Evolutionary conservation across 192 early-diverging fungal species (phyloP), one percentile per base, ranked within the genome.

Genomic region (Coemansia sp.): DNA sequence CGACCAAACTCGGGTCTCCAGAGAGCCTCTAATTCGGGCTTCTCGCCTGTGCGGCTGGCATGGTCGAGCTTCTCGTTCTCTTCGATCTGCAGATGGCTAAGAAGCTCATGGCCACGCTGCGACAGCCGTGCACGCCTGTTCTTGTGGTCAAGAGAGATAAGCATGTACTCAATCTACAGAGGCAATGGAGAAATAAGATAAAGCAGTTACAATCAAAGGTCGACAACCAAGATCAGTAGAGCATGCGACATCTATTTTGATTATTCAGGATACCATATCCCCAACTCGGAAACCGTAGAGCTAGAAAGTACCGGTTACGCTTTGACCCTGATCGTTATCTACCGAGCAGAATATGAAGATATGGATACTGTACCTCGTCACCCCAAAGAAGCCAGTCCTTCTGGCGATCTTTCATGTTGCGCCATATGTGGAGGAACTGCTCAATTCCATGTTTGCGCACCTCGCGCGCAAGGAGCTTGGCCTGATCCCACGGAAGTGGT

Each of bases 1-100:
- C 93, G 82, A 15, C 91, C 96, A 72, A 93, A 99, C 69, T 99
- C 96, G 33, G 94, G 94, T 62, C 91, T 84, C 95, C 95, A 99
- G 22, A 91, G 86, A 13, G 89, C 85, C 67, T 89, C 82, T 52
- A 85, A 69, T 9, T 67, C 67, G 10, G 57, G 64, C 77, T 73
- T 73, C 17, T 64, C 71, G 49, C 66, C 63, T 14, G 77, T 60
- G 23, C 49, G 57, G 43, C 44, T 57, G 19, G 66, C 62, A 13
- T 38, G 52, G 27, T 57, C 49, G 14, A 66, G 63, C 61, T 66
- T 74, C 76, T 86, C 87, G 55, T 81, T 69, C 70, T 98, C 94
- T 10, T 89, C 71, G 11, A 80, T 65, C 59, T 90, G 83, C 18
- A 99, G 73, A 38, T 82, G 69, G 18, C 69, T 78, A 15, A 97